Evolutionary conservation across 306 rosid genomes (phyloP).

Genomic region (Oxytropis ochrocephala): DNA sequence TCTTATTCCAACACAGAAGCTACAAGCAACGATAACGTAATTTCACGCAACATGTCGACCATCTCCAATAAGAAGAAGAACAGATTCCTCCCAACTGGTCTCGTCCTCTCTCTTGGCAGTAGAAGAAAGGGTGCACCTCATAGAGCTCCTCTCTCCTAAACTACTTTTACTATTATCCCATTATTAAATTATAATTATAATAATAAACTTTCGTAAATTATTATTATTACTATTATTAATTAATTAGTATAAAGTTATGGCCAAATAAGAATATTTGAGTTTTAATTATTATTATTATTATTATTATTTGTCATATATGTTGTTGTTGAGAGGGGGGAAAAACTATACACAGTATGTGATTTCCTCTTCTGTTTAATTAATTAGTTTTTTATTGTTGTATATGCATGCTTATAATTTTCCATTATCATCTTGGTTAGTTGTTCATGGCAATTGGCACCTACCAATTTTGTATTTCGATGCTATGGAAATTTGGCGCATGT

Average conservation of each 20-base stretch:
- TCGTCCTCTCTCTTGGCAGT: slow-evolving; percentile 61
- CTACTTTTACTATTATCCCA: neutral
- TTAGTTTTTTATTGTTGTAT: slow-evolving; percentile 2
- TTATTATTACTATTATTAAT: slow-evolving; percentile 2
- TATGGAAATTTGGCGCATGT: slow-evolving; percentile 15
- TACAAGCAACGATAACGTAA: slow-evolving; percentile 46
- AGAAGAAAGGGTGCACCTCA: slow-evolving; percentile 98
- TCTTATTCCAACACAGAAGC: slow-evolving; percentile 61
- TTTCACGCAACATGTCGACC: slow-evolving; percentile 25
- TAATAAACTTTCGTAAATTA: neutral
- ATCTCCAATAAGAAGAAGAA: slow-evolving; percentile 29
- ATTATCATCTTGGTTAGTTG: slow-evolving; percentile 20
- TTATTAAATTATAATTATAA: neutral
- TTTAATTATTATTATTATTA: neutral
- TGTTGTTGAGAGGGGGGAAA: neutral
- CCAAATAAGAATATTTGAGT: slow-evolving; percentile 1
- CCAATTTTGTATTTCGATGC: slow-evolving; percentile 35
- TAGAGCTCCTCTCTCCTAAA: slow-evolving; percentile 83
- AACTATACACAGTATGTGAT: slow-evolving; percentile 10
- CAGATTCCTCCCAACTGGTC: slow-evolving; percentile 49
- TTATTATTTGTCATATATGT: slow-evolving; percentile 3
- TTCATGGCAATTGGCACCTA: neutral
- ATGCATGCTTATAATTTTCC: slow-evolving; percentile 21
- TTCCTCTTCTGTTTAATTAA: neutral
- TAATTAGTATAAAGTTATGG: slow-evolving; percentile 13